phyloP scores from a whole-genome alignment of 1,284 basidiomycete species.

The Coniophora puteana region DNA sequence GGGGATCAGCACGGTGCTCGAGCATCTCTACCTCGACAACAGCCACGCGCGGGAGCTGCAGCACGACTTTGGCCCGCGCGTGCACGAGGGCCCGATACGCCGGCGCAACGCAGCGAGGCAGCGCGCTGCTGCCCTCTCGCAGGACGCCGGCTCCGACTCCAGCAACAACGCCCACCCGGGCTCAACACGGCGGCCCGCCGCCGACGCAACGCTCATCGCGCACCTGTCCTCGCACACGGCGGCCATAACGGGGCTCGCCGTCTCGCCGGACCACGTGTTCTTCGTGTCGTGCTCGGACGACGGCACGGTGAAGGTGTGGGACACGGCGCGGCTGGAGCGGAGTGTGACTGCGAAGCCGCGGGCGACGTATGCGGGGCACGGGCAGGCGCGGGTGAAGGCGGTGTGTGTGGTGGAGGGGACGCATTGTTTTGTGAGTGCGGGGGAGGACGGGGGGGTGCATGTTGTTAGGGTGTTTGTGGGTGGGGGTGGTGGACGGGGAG shows the following conservation, averaged over 20 bases:
- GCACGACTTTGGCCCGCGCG: slow-evolving; percentile 84
- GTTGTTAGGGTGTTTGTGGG: slow-evolving; percentile 78
- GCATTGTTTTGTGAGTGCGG: slow-evolving; percentile 87
- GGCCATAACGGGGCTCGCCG: slow-evolving; percentile 76
- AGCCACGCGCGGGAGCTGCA: slow-evolving; percentile 80
- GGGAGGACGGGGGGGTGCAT: slow-evolving; percentile 82
- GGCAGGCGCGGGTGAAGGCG: slow-evolving; percentile 76
- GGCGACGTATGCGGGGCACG: slow-evolving; percentile 74
- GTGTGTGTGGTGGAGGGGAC: slow-evolving; percentile 81
- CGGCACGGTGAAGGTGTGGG: slow-evolving; percentile 82
- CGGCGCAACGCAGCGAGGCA: slow-evolving; percentile 69
- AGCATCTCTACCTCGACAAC: slow-evolving; percentile 87
- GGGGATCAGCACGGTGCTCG: slow-evolving; percentile 81
- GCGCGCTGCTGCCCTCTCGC: slow-evolving; percentile 60
- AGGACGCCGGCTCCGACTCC: no score
- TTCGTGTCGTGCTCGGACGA: slow-evolving; percentile 90
- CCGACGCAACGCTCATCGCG: slow-evolving; percentile 78
- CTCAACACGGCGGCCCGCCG: no score
- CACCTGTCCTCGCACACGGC: slow-evolving; percentile 86
- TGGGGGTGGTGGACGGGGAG: slow-evolving; percentile 66
- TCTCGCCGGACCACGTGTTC: slow-evolving; percentile 92
- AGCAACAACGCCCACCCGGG: slow-evolving; percentile 24
- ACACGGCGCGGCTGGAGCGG: slow-evolving; percentile 74
- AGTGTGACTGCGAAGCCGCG: slow-evolving; percentile 72
- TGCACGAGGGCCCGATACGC: slow-evolving; percentile 76